Evolutionary conservation across 148 eudicot genomes (phyloP).

Genomic region (Amaranthus palmeri): DNA sequence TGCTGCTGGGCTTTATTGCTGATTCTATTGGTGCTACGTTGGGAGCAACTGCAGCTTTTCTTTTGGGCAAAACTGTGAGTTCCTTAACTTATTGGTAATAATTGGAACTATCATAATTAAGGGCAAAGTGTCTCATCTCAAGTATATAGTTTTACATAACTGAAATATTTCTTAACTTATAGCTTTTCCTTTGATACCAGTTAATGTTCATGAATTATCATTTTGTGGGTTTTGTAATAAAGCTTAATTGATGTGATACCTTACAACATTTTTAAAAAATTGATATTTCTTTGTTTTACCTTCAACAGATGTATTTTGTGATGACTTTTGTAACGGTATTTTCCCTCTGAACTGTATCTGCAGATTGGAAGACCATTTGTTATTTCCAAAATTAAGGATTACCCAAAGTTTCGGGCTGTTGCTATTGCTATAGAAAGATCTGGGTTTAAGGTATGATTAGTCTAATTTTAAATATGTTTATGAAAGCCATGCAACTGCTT

Average conservation of each 20-base stretch:
- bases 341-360: constrained; percentile 5
- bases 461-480: neutral
- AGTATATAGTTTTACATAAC: neutral
- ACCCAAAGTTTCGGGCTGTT: constrained; percentile 88
- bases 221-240: neutral
- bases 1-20: constrained; percentile 80
- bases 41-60: constrained; percentile 90
- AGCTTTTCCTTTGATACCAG: neutral
- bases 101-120: neutral
- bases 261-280: neutral
- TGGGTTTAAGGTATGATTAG: constrained; percentile 74
- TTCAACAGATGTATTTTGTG: neutral
- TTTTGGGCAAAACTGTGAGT: constrained; percentile 87
- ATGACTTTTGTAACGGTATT: neutral
- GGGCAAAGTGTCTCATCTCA: neutral
- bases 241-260: neutral
- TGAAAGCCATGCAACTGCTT: neutral
- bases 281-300: neutral
- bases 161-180: neutral
- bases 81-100: constrained; percentile 10
- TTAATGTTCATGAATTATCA: neutral
- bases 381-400: constrained; percentile 70
- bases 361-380: constrained; percentile 93
- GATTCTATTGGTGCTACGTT: constrained; percentile 85
- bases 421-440: constrained; percentile 82